Evolutionary conservation across 805 yeast species (phyloP).

Genomic region (Wickerhamia fluorescens): DNA sequence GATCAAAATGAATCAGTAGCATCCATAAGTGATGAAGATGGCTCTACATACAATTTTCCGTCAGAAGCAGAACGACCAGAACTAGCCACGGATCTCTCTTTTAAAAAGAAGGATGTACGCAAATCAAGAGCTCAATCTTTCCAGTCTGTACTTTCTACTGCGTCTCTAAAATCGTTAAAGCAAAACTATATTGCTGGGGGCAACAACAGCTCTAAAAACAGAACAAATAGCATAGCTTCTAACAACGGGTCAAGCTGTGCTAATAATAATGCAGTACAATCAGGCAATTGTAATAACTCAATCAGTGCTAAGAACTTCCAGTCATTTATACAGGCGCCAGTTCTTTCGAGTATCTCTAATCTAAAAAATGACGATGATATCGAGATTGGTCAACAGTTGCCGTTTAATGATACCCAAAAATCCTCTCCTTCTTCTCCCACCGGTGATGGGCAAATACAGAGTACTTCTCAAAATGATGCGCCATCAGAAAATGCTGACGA

Average conservation of each 20-base stretch:
- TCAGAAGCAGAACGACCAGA: constrained; percentile 2
- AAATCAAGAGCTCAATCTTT: constrained; percentile 35
- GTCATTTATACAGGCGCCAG: constrained; percentile 41
- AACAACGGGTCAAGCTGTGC: constrained; percentile 2
- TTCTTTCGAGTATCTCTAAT: constrained; percentile 30
- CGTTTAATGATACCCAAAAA: constrained; percentile 22
- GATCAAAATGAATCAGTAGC: too few relatives aligned
- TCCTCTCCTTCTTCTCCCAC: constrained; percentile 1
- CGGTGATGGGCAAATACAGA: too few relatives aligned
- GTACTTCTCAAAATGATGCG: too few relatives aligned
- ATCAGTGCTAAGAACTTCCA: constrained; percentile 28
- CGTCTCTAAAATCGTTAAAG: constrained; percentile 33
- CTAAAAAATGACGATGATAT: constrained; percentile 23
- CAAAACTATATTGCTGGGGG: constrained; percentile 17
- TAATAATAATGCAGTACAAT: neutral
- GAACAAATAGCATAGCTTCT: constrained; percentile 5
- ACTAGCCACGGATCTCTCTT: constrained; percentile 15
- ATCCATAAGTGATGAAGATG: too few relatives aligned
- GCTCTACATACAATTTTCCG: too few relatives aligned
- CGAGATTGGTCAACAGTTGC: constrained; percentile 36
- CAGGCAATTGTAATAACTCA: constrained; percentile 3
- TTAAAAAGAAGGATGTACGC: constrained; percentile 33
- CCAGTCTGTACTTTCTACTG: constrained; percentile 38
- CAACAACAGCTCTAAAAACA: constrained; percentile 7
- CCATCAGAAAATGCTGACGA: constrained; percentile 11